Base-by-base conservation (phyloP, 2,329 filamentous ascomycete genomes). In the Monosporascus ibericus region DNA sequence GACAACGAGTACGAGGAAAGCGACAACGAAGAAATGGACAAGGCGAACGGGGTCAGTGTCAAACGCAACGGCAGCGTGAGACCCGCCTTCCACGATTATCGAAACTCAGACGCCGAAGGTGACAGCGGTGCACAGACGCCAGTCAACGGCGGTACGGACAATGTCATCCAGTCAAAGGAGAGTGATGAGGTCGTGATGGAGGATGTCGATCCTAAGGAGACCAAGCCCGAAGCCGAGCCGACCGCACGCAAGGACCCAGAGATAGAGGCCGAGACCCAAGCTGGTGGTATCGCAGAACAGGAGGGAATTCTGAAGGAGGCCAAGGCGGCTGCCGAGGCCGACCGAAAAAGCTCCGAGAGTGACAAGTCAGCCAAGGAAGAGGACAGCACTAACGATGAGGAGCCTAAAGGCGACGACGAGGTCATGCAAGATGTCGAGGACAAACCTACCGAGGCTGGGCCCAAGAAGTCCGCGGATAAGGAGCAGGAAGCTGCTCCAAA, bases 1-100 rank as follows among this genome's bases (percentile, higher is more conserved):
- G 83, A 89, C 7, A 88, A 88, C 60, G 92, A 96, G 65, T 82
- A 92, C 44, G 88, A 91, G 54, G 88, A 94, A 44, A 95, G 89
- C 58, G 91, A 95, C 55, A 90, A 96, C 54, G 92, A 97, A 62
- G 90, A 95, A 11, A 82, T 90, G 70, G 81, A 81, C 42, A 76
- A 76, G 42, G 79, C 80, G 38, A 90, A 94, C 59, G 92, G 91
- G 15, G 79, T 91, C 40, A 84, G 81, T 17, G 79, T 91, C 40
- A 85, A 81, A 49, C 70, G 71, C 34, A 77, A 73, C 30, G 76
- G 72, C 27, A 74, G 70, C 51, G 75, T 75, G 58, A 76, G 77
- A 18, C 73, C 73, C n/a, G 49, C 55, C 2, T 82, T 82, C 59
- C 72, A 70, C 48, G 79, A 82, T 58, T 80, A 73, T 61, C 70